A percentile compares a stretch with the other conserved stretches of the same genome.
phyloP scores from a whole-genome alignment of 306 rosid species.

The Trifolium pratense region DNA sequence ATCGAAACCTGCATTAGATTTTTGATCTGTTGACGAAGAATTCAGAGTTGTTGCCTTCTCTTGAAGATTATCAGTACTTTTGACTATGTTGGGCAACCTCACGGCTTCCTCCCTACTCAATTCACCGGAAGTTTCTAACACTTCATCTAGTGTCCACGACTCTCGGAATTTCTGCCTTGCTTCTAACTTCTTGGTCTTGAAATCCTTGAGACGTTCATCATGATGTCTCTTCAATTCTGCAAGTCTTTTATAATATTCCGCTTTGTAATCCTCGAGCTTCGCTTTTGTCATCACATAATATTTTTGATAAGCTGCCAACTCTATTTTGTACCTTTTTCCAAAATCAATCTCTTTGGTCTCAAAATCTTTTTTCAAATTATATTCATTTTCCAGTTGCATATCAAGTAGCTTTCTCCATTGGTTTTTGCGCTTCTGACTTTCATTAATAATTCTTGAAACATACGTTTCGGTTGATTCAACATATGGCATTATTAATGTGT shows the following conservation, averaged over 20 bases:
- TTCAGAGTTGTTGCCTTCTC: neutral
- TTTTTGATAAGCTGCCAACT: slow-evolving; percentile 44
- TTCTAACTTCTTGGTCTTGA: slow-evolving; percentile 51
- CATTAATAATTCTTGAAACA: slow-evolving; percentile 51
- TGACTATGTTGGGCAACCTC: slow-evolving; percentile 11
- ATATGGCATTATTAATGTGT: slow-evolving; percentile 17
- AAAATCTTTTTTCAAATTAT: slow-evolving; percentile 20
- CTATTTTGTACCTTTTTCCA: slow-evolving; percentile 42
- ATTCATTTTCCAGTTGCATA: slow-evolving; percentile 46
- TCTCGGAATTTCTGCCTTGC: slow-evolving; percentile 50
- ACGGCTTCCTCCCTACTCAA: slow-evolving; percentile 30
- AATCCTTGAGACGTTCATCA: slow-evolving; percentile 48
- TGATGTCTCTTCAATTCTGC: slow-evolving; percentile 44
- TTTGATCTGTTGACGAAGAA: slow-evolving; percentile 26
- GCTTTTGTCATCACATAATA: slow-evolving; percentile 45
- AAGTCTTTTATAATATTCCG: slow-evolving; percentile 38
- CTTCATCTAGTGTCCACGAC: slow-evolving; percentile 50
- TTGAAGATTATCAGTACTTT: slow-evolving; percentile 8
- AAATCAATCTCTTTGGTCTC: slow-evolving; percentile 50
- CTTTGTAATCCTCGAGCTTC: slow-evolving; percentile 47
- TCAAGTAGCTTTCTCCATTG: slow-evolving; percentile 52
- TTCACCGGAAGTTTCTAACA: slow-evolving; percentile 31
- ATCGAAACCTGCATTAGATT: neutral
- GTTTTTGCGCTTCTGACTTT: slow-evolving; percentile 49
- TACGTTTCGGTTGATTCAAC: slow-evolving; percentile 43